Base-by-base conservation (phyloP, 257 asterid genomes). In the Salvia miltiorrhiza region DNA sequence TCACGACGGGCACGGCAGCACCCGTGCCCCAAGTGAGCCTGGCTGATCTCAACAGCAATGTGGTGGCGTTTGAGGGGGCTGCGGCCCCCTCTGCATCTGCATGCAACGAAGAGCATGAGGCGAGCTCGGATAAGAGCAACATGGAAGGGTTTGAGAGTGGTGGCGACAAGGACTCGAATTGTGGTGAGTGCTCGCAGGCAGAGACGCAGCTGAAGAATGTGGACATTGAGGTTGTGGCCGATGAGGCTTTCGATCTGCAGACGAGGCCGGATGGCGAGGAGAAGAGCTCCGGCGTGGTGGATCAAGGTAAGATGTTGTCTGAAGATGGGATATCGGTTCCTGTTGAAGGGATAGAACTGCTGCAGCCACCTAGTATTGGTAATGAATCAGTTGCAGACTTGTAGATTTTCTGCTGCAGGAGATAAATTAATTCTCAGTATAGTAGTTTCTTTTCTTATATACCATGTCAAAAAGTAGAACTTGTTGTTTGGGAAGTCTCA, bases 161-260 rank as follows among this genome's bases (percentile, higher is more conserved):
- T 32, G 77, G 14, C 0, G 78, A 63, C 3, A 32, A 58, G 70
- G 80, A 70, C 43, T 49, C 57, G 2, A 81, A 56, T 9, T 16
- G 47, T 3, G 85, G 65, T 10, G 74, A 49, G 21, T 70, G 49
- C 40, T 62, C 78, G 0, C 79, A 37, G 13, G 83, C 48, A 2
- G 83, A 77, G 8, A 50, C 12, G 24, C 75, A 55, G 23, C 59
- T 69, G 71, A 76, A 71, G 30, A 81, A 68, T 54, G 77, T 72
- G 60, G 45, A 60, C 24, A 63, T 73, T 12, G 84, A 79, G 72
- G 71, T 70, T 28, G 28, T 73, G 64, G 67, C 68, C 2, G 71
- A 85, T 19, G 87, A 67, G 57, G 83, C 64, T 5, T 72, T 68
- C 54, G 74, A 67, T 76, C 19, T 69, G 78, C 76, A 68, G 73